Evolutionary conservation across 805 yeast genomes (phyloP).

Genomic region (Kodamaea sagamina): DNA sequence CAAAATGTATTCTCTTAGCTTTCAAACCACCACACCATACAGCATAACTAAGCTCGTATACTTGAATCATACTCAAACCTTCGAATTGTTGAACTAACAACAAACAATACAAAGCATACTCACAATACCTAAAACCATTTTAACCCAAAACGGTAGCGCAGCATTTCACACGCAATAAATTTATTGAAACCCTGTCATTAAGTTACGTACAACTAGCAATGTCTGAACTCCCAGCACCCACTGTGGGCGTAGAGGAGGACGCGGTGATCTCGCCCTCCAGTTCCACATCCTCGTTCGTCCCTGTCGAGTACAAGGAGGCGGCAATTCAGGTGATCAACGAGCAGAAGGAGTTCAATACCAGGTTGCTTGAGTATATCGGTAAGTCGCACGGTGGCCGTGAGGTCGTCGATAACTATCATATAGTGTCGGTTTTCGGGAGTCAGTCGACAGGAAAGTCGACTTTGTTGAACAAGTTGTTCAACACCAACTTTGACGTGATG

Average conservation of each 20-base stretch:
- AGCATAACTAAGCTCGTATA: no score
- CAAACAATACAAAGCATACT: no score
- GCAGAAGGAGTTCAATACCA: conserved; percentile 50
- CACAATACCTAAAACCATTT: background rate
- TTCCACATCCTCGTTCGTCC: conserved; percentile 44
- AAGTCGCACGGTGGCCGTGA: conserved; percentile 30
- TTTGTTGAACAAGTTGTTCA: conserved; percentile 78
- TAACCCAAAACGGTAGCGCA: conserved; percentile 8
- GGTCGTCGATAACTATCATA: conserved; percentile 68
- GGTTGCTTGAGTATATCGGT: conserved; percentile 37
- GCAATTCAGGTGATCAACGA: conserved; percentile 68
- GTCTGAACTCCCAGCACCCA: conserved; percentile 14
- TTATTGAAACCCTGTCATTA: conserved; percentile 4
- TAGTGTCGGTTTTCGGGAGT: conserved; percentile 94
- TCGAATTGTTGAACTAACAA: no score
- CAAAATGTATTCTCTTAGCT: no score
- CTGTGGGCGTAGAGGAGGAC: conserved; percentile 9
- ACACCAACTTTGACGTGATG: conserved; percentile 91
- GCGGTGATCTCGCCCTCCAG: conserved; percentile 16
- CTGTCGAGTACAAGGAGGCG: conserved; percentile 34
- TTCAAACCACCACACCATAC: no score
- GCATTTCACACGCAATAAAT: conserved; percentile 6
- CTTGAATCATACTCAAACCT: no score
- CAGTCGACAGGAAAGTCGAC: conserved; percentile 98
- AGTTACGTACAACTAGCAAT: background rate